phyloP scores from a whole-genome alignment of 306 rosid genomes.

The Ceratonia siliqua region DNA sequence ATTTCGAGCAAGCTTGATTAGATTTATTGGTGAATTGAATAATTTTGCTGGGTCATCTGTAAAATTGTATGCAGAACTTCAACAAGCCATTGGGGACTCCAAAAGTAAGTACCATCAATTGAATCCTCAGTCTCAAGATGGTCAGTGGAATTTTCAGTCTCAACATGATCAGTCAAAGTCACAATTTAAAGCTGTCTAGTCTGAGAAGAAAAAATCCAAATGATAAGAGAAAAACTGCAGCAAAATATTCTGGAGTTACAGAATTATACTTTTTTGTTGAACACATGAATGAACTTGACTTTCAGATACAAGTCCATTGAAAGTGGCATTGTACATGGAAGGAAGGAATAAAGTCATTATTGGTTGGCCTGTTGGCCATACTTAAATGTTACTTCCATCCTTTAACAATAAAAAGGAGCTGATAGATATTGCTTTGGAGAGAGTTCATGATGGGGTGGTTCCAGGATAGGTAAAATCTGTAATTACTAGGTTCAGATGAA shows the following conservation, averaged over 20 bases:
- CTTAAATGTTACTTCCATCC: slow-evolving; percentile 20
- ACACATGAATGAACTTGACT: slow-evolving; percentile 21
- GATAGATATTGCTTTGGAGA: neutral
- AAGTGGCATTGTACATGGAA: slow-evolving; percentile 42
- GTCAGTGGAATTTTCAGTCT: slow-evolving; percentile 33
- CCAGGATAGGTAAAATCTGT: slow-evolving; percentile 41
- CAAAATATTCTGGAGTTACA: slow-evolving; percentile 16
- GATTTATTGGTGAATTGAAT: slow-evolving; percentile 50
- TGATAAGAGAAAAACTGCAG: slow-evolving; percentile 9
- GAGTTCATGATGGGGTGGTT: slow-evolving; percentile 9
- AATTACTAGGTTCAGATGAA: slow-evolving; percentile 33
- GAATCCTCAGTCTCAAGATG: slow-evolving; percentile 32
- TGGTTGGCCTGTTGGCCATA: neutral
- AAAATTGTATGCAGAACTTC: slow-evolving; percentile 57
- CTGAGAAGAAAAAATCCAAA: neutral
- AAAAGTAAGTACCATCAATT: slow-evolving; percentile 34
- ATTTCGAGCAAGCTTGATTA: slow-evolving; percentile 56
- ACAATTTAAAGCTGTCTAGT: slow-evolving; percentile 35
- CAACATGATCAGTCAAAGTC: slow-evolving; percentile 43
- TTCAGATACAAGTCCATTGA: slow-evolving; percentile 35
- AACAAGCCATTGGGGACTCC: slow-evolving; percentile 40
- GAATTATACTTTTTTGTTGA: neutral
- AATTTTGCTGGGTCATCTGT: slow-evolving; percentile 61
- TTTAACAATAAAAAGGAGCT: slow-evolving; percentile 32
- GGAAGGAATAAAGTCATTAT: slow-evolving; percentile 29